phyloP scores from a whole-genome alignment of 2,329 filamentous ascomycete species.

The Colletotrichum kahawae region DNA sequence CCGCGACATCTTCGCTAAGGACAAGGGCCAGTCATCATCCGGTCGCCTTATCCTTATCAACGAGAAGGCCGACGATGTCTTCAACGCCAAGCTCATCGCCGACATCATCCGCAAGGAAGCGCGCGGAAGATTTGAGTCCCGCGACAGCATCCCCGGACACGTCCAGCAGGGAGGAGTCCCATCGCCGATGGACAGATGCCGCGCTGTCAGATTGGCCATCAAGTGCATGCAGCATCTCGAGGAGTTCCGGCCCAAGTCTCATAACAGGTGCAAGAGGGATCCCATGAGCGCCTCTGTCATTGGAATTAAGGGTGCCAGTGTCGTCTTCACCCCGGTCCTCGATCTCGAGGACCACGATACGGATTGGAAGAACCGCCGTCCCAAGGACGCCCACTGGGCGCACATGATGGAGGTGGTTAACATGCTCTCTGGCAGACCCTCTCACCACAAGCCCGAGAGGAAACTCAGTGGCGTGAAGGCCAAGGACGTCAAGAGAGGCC shows the following conservation, averaged over 20 bases:
- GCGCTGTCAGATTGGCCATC: conserved; percentile 89
- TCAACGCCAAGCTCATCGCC: conserved; percentile 91
- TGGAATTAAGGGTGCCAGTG: conserved; percentile 87
- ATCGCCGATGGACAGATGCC: conserved; percentile 93
- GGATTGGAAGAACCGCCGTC: conserved; percentile 90
- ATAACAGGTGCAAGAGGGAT: conserved; percentile 74
- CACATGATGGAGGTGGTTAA: conserved; percentile 82
- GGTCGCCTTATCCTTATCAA: conserved; percentile 97
- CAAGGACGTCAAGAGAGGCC: conserved; percentile 66
- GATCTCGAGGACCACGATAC: conserved; percentile 83
- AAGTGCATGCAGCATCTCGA: conserved; percentile 95
- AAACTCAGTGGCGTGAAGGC: conserved; percentile 57
- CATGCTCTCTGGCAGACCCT: conserved; percentile 76
- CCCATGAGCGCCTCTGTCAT: conserved; percentile 81
- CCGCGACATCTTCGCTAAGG: conserved; percentile 81
- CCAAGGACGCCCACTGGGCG: conserved; percentile 86
- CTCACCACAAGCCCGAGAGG: conserved; percentile 53
- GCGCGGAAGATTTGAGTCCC: conserved; percentile 88
- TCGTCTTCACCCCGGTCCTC: conserved; percentile 85
- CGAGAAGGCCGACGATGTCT: conserved; percentile 89
- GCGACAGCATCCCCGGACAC: conserved; percentile 90
- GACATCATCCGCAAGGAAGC: conserved; percentile 96
- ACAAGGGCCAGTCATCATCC: conserved; percentile 86
- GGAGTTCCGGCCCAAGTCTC: conserved; percentile 69
- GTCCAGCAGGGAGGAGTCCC: conserved; percentile 94